Evolutionary conservation across 768 basidiomycete genomes (phyloP).

Genomic region (Boletus subparvulus): DNA sequence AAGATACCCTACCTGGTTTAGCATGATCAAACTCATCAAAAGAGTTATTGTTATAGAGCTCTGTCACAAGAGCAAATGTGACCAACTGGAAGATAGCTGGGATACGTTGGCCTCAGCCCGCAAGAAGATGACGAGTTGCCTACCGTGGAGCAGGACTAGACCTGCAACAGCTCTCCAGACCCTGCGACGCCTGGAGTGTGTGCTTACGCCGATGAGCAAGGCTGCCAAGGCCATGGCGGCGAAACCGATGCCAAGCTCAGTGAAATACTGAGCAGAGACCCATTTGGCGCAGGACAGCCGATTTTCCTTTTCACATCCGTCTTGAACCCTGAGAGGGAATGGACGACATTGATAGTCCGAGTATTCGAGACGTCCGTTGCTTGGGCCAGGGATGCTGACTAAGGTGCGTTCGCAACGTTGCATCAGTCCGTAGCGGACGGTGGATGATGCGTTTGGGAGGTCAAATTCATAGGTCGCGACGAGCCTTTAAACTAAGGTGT

Average conservation of each 20-base stretch:
- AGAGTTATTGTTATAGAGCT: constrained; percentile 48
- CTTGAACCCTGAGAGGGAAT: constrained; percentile 57
- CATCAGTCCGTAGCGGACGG: constrained; percentile 57
- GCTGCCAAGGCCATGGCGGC: constrained; percentile 55
- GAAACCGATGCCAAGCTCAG: constrained; percentile 65
- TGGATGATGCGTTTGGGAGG: constrained; percentile 46
- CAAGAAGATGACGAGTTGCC: not conserved
- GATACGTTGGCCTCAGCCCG: not conserved
- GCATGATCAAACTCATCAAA: constrained; percentile 57
- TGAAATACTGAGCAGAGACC: constrained; percentile 67
- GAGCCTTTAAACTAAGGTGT: constrained; percentile 40
- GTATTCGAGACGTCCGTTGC: constrained; percentile 47
- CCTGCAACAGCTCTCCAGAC: constrained; percentile 76
- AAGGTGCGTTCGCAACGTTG: constrained; percentile 55
- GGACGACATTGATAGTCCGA: constrained; percentile 59
- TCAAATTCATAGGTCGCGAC: constrained; percentile 38
- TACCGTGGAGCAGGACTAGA: constrained; percentile 62
- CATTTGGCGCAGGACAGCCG: constrained; percentile 61
- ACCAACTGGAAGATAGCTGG: constrained; percentile 59
- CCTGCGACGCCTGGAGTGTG: constrained; percentile 68
- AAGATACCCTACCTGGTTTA: constrained; percentile 49
- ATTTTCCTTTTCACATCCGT: constrained; percentile 53
- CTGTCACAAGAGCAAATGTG: constrained; percentile 63
- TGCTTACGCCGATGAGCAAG: constrained; percentile 67
- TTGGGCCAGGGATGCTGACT: constrained; percentile 46